Conservation (phyloP, 495 filamentous ascomycete genomes). For the Neurospora discreta region DNA sequence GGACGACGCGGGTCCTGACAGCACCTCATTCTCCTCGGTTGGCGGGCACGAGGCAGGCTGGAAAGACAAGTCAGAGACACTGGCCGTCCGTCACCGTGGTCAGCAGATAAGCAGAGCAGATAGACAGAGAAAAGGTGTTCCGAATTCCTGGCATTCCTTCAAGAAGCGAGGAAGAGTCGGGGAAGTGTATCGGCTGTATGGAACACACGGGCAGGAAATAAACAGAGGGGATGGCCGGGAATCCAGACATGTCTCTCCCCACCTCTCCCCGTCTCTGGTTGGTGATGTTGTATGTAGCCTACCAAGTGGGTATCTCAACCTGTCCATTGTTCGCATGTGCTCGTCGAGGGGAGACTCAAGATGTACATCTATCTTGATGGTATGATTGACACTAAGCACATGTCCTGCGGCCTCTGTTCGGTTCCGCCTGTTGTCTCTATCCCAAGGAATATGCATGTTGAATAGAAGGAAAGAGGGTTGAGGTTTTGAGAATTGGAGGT, state of each 20-base stretch:
- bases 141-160: not conserved
- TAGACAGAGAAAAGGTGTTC: not conserved
- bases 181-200: not conserved
- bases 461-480: not conserved
- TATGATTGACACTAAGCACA: not conserved
- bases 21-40: not conserved
- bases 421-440: not conserved
- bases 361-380: not conserved
- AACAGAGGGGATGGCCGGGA: not conserved
- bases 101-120: not conserved
- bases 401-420: not conserved
- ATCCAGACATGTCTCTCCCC: not conserved
- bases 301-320: not conserved
- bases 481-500: not conserved
- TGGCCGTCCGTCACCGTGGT: not conserved
- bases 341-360: not conserved
- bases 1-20: not conserved
- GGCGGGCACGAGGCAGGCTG: not conserved
- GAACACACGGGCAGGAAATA: not conserved
- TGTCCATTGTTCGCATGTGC: not conserved
- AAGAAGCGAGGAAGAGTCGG: not conserved
- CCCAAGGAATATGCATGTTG: not conserved
- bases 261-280: not conserved
- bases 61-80: not conserved
- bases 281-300: not conserved